These are phyloP conservation scores for Ustilago trichophora DNA, from an alignment of 1,284 basidiomycete species.

Conservation along the genomic window DNA sequence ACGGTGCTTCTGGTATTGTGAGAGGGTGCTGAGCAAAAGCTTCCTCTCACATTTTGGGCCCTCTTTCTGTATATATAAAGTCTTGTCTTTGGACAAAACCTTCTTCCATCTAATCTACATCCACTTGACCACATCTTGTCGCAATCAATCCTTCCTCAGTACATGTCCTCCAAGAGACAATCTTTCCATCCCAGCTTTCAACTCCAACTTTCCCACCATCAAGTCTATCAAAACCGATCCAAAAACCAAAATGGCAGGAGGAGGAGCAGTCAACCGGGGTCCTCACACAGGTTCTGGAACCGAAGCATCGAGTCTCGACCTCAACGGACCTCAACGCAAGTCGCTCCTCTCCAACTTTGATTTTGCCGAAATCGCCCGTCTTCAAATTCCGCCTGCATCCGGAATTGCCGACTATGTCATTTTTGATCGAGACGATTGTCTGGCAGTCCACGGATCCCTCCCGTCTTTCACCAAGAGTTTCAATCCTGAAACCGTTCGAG, in stretches of 20 bases:
- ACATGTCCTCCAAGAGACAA: no score
- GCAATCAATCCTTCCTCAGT: no score
- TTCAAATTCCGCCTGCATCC: constrained; percentile 28
- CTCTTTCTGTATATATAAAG: no score
- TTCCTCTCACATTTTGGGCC: no score
- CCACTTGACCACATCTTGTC: no score
- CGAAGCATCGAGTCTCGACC: constrained; percentile 19
- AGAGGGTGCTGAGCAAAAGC: no score
- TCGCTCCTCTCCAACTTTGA: constrained; percentile 29
- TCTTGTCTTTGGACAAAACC: no score
- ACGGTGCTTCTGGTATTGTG: no score
- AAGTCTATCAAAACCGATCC: background rate
- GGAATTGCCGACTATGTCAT: constrained; percentile 40
- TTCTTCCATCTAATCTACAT: no score
- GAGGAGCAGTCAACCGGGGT: constrained; percentile 23
- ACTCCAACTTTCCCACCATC: no score
- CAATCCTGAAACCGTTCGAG: constrained; percentile 3
- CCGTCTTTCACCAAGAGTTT: constrained; percentile 33
- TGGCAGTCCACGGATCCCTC: constrained; percentile 21
- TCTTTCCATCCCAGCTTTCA: background rate
- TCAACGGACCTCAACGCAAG: constrained; percentile 23
- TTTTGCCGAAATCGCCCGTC: constrained; percentile 25
- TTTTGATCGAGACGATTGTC: constrained; percentile 32
- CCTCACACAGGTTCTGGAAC: constrained; percentile 38
- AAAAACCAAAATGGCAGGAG: constrained; percentile 34